Percentiles rank a stretch among this genome's conserved stretches.
phyloP scores from a whole-genome alignment of 495 filamentous ascomycete species.

The Aspergillus steynii region DNA sequence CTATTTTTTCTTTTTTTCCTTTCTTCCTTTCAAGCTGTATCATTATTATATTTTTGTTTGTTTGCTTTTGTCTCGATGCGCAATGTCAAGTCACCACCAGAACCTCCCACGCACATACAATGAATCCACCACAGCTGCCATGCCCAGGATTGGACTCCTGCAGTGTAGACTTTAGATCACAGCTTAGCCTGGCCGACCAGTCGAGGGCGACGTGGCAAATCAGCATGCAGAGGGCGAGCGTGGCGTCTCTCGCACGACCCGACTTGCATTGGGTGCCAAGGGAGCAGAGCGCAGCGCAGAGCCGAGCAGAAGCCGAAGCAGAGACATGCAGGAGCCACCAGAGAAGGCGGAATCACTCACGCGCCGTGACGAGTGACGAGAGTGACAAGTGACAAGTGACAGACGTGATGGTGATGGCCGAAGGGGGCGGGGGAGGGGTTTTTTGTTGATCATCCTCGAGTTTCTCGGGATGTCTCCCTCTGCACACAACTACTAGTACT shows the following conservation, averaged over 20 bases:
- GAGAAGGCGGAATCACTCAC: background rate
- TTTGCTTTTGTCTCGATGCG: background rate
- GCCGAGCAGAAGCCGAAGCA: too few relatives aligned
- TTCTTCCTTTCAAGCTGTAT: background rate
- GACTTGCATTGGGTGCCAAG: conserved; percentile 4
- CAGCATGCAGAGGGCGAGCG: conserved; percentile 2
- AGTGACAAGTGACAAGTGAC: conserved; percentile 13
- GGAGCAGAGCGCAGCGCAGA: background rate
- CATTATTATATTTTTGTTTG: background rate
- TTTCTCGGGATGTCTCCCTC: too few relatives aligned
- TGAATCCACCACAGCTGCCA: background rate
- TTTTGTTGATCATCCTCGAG: too few relatives aligned
- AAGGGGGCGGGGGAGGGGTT: conserved; percentile 4
- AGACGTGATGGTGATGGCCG: conserved; percentile 16
- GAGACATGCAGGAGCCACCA: too few relatives aligned
- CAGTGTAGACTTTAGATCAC: conserved; percentile 27
- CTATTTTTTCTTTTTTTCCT: conserved; percentile 3
- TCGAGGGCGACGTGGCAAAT: conserved; percentile 12
- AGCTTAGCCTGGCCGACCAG: conserved; percentile 19
- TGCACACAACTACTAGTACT: too few relatives aligned
- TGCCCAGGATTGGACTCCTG: conserved; percentile 17
- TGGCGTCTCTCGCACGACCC: background rate
- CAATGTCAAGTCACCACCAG: background rate
- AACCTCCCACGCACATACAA: too few relatives aligned
- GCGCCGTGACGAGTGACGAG: conserved; percentile 3